Evolutionary conservation across 352 stramenopile species (phyloP), one percentile per base, ranked within the genome.

Genomic region (Pythium brachiatum): DNA sequence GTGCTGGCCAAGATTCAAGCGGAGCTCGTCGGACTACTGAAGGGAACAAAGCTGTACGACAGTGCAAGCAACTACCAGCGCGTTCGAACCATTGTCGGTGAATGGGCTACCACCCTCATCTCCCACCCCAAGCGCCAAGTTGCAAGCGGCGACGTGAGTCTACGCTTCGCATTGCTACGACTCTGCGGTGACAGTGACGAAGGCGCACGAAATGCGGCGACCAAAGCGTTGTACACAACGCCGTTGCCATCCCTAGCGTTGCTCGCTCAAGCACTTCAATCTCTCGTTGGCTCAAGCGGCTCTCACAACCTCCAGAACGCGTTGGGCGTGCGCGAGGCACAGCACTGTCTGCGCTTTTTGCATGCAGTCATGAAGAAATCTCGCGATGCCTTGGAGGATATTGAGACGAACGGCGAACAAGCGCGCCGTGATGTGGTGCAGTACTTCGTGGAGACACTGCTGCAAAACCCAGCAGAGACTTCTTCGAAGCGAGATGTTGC

Each of bases 91-190:
- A 77, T 79, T 1, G 72, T 94, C 48, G 85, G 76, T 27, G 60
- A 67, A 11, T 94, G 85, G 85, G 78, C 73, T n/a, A 70, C 62
- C 41, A 73, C 76, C 23, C 58, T 92, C 13, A 59, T 59, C 78
- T 57, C 3, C 27, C 53, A 53, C 16, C 23, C 46, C 8, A 36
- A 41, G 9, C 26, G 29, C 26, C 25, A 27, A n/a, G 29, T n/a
- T n/a, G 50, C 15, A 20, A 56, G 50, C 41, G 41, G 43, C 15
- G 32, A 51, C 43, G 47, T 55, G 20, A 54, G 68, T 7, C 75
- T 94, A 48, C 85, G 85, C 4, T 85, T 91, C 48, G 76, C 81
- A 3, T 66, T 90, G 1, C 60, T 94, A 25, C 75, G 73, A 20
- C 64, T 91, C 18, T 64, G 55, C 31, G 60, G 53, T 29, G 60